Base-by-base conservation (phyloP, 176 grass and related monocot genomes). In the Oryza australiensis region DNA sequence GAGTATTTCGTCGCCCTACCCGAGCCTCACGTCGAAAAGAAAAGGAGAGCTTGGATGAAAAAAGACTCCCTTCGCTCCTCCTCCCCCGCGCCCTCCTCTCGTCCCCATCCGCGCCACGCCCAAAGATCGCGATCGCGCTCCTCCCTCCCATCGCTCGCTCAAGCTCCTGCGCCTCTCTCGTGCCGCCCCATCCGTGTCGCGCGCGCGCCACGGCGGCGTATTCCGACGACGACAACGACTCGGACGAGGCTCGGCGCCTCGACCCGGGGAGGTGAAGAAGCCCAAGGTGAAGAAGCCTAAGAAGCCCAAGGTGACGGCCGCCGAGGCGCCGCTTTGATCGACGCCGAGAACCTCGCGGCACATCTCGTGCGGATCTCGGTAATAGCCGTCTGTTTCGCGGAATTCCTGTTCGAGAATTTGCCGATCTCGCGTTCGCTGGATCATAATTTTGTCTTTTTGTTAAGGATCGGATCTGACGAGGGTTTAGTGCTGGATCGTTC, bases 361-460 rank as follows among this genome's bases (percentile, higher is more conserved):
- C 86, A 92, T 82, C 91, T 99, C 42, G 51, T 89, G 12, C 93
- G 96, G 37, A 92, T 99, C 74, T 94, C 93, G 85, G 97, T 99
- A 86, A 83, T 42, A 15, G 33, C 22, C 9, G 3, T 0, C 5
- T 60, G 12, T 2, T 5, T 9, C 62, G 68, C 16, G 5, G 24
- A 78, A 68, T 73, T 78, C 23, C 12, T 3, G 22, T 26, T 51
- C 6, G 0, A 0, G 5, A 60, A 35, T 83, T 51, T 83, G 80
- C 82, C 88, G 78, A 92, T 89, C 85, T 86, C 42, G 72, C 0
- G 2, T 22, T n/a, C 6, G 23, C 30, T 12, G 83, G 79, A 82
- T 86, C 88, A 70, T 67, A 49, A 46, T 26, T 75, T 88, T 77
- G 73, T 70, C 77, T 57, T 9, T 72, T 81, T 82, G n/a, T 23